These are phyloP conservation scores for Naganishia albida DNA, from an alignment of 1,284 basidiomycete genomes.

Conservation along the genomic window DNA sequence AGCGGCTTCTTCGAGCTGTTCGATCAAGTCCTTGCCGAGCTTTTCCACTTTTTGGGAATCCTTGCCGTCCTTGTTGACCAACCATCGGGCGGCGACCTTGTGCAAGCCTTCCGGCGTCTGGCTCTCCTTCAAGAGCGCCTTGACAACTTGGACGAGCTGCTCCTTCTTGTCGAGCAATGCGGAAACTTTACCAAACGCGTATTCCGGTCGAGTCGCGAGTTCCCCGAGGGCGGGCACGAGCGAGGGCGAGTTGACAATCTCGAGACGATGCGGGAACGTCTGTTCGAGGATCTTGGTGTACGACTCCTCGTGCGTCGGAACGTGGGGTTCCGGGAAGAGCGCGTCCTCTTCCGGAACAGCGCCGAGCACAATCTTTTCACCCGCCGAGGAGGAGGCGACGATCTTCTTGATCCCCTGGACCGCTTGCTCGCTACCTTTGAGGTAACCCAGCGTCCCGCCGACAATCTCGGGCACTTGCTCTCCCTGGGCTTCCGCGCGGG, in stretches of 20 bases:
- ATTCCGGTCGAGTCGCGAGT: conserved; percentile 84
- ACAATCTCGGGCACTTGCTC: conserved; percentile 61
- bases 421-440: conserved; percentile 44
- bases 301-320: conserved; percentile 85
- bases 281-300: conserved; percentile 87
- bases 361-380: conserved; percentile 35
- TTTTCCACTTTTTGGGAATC: conserved; percentile 61
- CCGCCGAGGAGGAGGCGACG: conserved; percentile 38
- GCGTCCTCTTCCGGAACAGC: conserved; percentile 48
- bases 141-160: conserved; percentile 65
- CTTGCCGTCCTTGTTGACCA: conserved; percentile 63
- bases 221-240: conserved; percentile 68
- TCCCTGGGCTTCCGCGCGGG: conserved; percentile 59
- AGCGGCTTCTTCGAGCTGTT: conserved; percentile 25
- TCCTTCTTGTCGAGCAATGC: conserved; percentile 73
- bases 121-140: conserved; percentile 59
- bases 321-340: conserved; percentile 58
- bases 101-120: conserved; percentile 62
- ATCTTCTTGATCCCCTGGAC: conserved; percentile 50
- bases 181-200: conserved; percentile 85
- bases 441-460: conserved; percentile 64
- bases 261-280: conserved; percentile 73
- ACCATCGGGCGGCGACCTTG: conserved; percentile 70
- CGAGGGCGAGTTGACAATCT: conserved; percentile 80
- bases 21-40: conserved; percentile 60